A percentile compares a stretch with the other conserved stretches of the same genome.
phyloP scores from a whole-genome alignment of 2,329 filamentous ascomycete genomes.

The Hypoxylon sp. region DNA sequence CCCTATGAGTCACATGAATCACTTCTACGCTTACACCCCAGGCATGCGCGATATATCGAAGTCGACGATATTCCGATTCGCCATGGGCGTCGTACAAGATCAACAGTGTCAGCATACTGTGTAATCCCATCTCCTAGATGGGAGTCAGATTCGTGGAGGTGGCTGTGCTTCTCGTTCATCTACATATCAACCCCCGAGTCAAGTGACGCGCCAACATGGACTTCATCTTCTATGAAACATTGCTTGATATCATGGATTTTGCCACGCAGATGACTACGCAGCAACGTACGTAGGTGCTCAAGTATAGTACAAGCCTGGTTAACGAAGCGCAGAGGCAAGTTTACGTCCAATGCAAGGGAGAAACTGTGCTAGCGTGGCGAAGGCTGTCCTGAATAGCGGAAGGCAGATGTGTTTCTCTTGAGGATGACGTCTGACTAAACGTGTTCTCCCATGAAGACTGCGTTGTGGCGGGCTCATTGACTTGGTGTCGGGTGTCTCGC shows the following conservation, averaged over 20 bases:
- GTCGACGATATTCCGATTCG: slow-evolving; percentile 15
- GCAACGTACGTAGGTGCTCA: slow-evolving; percentile 3
- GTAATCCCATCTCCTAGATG: slow-evolving; percentile 11
- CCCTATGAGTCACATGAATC: slow-evolving; percentile 38
- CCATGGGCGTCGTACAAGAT: slow-evolving; percentile 8
- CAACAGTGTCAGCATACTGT: slow-evolving; percentile 46
- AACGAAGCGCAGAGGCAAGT: slow-evolving; percentile 4
- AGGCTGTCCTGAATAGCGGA: not conserved
- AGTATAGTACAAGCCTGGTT: not conserved
- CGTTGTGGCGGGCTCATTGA: slow-evolving; percentile 1
- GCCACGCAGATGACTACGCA: slow-evolving; percentile 6
- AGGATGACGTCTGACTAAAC: slow-evolving; percentile 7
- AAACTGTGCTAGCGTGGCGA: slow-evolving; percentile 7
- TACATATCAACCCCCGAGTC: slow-evolving; percentile 31
- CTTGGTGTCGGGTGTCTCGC: slow-evolving; percentile 4
- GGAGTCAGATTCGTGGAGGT: slow-evolving; percentile 41
- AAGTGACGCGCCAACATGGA: slow-evolving; percentile 39
- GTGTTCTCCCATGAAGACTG: slow-evolving; percentile 5
- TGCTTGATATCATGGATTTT: not conserved
- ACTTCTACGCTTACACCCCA: slow-evolving; percentile 27
- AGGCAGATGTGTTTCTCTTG: not conserved
- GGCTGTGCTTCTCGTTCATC: slow-evolving; percentile 35
- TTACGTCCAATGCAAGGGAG: slow-evolving; percentile 11
- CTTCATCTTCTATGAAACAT: not conserved
- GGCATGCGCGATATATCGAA: slow-evolving; percentile 19